Evolutionary conservation across 179 eudicot genomes (phyloP).

Genomic region (Vitellaria paradoxa): DNA sequence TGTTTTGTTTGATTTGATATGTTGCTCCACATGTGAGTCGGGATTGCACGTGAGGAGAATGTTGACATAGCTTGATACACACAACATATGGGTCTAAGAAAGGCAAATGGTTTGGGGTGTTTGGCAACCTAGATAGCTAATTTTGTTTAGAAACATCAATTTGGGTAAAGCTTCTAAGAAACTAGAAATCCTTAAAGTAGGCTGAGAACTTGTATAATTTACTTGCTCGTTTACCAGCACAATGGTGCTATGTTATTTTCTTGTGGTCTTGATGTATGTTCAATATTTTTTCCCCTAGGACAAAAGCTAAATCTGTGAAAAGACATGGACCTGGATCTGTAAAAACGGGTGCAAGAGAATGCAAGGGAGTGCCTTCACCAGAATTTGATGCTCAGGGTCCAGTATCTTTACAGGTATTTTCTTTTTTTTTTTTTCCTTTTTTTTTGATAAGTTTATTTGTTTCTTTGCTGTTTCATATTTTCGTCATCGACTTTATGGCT

Average conservation of each 20-base stretch:
- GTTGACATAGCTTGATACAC: no score
- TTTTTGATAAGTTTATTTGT: background rate
- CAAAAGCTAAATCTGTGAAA: slow-evolving; percentile 63
- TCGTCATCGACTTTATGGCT: background rate
- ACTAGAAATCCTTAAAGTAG: no score
- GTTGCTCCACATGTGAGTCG: no score
- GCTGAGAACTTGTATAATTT: no score
- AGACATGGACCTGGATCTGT: slow-evolving; percentile 56
- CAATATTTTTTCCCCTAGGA: slow-evolving; percentile 33
- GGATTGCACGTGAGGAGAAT: no score
- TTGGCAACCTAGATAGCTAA: no score
- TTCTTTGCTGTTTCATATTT: background rate
- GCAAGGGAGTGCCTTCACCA: slow-evolving; percentile 34
- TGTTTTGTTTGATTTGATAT: no score
- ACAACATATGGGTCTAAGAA: no score
- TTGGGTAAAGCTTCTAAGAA: no score
- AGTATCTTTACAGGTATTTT: slow-evolving; percentile 20
- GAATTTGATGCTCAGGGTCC: slow-evolving; percentile 42
- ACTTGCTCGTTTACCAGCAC: background rate
- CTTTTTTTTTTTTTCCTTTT: background rate
- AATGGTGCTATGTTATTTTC: background rate
- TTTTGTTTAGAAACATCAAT: no score
- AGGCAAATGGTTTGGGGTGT: no score
- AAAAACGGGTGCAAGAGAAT: slow-evolving; percentile 35
- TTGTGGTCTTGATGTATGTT: background rate